Evolutionary conservation across 306 rosid genomes (phyloP).

Genomic region (Neltuma alba): DNA sequence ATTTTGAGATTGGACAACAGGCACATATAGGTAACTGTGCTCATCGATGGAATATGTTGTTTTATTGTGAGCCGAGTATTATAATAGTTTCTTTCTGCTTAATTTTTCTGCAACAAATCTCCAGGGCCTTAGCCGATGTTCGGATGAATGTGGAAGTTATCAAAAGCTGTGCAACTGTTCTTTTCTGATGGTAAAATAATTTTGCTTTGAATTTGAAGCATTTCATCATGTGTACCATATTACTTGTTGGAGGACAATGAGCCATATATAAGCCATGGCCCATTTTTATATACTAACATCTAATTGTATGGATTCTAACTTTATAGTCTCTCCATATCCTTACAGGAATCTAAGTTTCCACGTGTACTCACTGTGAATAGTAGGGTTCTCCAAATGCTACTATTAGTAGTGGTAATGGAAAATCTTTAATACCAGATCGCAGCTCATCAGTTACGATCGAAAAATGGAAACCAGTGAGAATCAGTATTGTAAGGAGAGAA

Average conservation of each 20-base stretch:
- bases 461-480: constrained; percentile 30
- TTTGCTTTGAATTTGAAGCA: no score
- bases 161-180: constrained; percentile 82
- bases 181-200: constrained; percentile 86
- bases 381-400: constrained; percentile 82
- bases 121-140: constrained; percentile 95
- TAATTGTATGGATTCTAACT: no score
- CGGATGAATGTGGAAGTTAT: constrained; percentile 98
- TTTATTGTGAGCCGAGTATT: not conserved
- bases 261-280: no score
- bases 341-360: constrained; percentile 93
- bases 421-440: constrained; percentile 43
- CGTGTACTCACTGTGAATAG: constrained; percentile 67
- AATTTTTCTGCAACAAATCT: constrained; percentile 27
- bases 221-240: no score
- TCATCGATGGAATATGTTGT: not conserved
- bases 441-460: constrained; percentile 38
- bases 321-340: constrained; percentile 37
- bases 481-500: no score
- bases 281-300: no score
- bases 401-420: constrained; percentile 66
- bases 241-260: no score
- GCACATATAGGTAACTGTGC: constrained; percentile 65
- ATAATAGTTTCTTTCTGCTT: constrained; percentile 22
- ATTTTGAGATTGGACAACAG: constrained; percentile 89